Percentiles rank a stretch among this genome's conserved stretches.
phyloP scores from a whole-genome alignment of 345 rosid species.

The Cochlearia excelsa region DNA sequence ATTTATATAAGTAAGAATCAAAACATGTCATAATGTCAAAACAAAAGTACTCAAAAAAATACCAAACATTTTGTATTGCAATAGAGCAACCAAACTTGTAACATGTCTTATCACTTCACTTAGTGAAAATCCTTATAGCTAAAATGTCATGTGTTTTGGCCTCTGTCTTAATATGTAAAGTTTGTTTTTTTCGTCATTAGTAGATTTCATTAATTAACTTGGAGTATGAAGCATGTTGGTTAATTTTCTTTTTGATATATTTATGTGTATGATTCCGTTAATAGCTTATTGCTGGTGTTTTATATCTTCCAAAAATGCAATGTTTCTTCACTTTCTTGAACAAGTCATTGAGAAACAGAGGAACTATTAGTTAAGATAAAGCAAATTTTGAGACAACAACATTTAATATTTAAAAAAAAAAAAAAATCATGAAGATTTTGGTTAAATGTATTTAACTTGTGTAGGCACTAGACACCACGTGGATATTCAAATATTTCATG shows the following conservation, averaged over 20 bases:
- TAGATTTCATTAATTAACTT: too few relatives aligned
- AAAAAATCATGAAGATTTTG: too few relatives aligned
- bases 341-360: constrained; percentile 9
- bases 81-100: constrained; percentile 5
- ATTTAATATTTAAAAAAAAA: background rate
- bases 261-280: constrained; percentile 15
- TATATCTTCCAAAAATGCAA: background rate
- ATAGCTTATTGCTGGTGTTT: constrained; percentile 3
- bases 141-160: constrained; percentile 17
- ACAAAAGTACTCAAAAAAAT: too few relatives aligned
- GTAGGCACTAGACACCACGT: too few relatives aligned
- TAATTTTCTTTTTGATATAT: background rate
- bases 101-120: constrained; percentile 5
- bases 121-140: constrained; percentile 20
- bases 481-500: too few relatives aligned
- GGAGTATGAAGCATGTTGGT: too few relatives aligned
- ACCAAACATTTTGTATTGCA: background rate
- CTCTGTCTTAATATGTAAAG: constrained; percentile 8
- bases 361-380: constrained; percentile 8
- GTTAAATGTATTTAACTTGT: too few relatives aligned
- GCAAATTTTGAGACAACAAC: constrained; percentile 23
- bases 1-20: too few relatives aligned
- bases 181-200: background rate
- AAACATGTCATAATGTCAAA: background rate
- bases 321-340: constrained; percentile 4